Base-by-base conservation (phyloP, 73 alveolate species). In the Tetrahymena thermophila region DNA sequence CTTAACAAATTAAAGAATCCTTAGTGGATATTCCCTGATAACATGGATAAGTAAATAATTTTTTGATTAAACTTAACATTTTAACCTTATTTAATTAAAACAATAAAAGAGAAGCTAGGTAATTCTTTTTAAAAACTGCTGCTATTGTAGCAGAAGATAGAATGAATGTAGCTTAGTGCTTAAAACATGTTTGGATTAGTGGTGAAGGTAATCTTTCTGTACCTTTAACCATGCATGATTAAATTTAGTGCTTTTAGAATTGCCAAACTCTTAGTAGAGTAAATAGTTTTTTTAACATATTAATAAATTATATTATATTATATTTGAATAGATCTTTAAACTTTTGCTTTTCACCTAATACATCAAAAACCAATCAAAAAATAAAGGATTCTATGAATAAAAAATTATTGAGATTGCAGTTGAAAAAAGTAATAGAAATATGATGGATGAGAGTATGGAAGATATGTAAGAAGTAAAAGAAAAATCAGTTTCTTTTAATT, bases 21-120 rank as follows among this genome's bases (percentile, higher is more conserved):
- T 2, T 23, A 94, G 1, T 94, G 95, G 95, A 11, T 35, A 1
- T 94, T 94, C 38, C 96, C 96, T 71, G 40, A n/a, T 71, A 71
- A 71, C 11, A 71, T 71, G 89, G 31, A 71, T 71, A n/a, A 71
- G 89, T 71, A 71, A 56, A 56, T 56, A 40, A 40, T 0, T 40
- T 40, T 40, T 40, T 50, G 28, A 50, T 3, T 3, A 50, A 50
- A 2, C 10, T 50, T 21, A 50, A 14, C 0, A 14, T 11, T 19
- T 50, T 50, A 10, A 19, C 10, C 15, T 50, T 42, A 42, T 42
- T 42, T 6, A 42, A 3, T 50, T 50, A 19, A 50, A 50, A 50
- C 10, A 14, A 19, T 16, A 50, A 43, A 19, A 71, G 89, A 31
- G 89, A 71, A 19, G 89, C 89, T 7, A 71, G 37, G n/a, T 34